Percentiles rank a stretch among this genome's conserved stretches.
phyloP scores from a whole-genome alignment of 164 flowering plant genomes.

The Akebia trifoliata region DNA sequence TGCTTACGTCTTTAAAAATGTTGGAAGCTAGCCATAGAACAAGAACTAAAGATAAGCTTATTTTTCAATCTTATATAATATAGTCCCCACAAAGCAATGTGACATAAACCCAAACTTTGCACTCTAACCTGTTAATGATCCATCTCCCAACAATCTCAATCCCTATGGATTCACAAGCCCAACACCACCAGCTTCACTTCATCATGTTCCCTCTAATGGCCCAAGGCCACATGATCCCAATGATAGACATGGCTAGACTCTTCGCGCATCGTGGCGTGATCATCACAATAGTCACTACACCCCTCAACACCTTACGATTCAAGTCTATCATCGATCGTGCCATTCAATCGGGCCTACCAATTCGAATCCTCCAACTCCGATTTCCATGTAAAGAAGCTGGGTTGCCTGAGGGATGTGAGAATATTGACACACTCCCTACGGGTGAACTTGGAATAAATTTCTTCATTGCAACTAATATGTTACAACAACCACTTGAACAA shows the following conservation, averaged over 20 bases:
- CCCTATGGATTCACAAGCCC: conserved; percentile 8
- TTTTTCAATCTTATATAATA: too few relatives aligned
- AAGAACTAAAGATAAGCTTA: too few relatives aligned
- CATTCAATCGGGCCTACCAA: conserved; percentile 17
- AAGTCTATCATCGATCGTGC: conserved; percentile 17
- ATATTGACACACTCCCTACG: conserved; percentile 33
- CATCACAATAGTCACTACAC: conserved; percentile 52
- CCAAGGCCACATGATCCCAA: conserved; percentile 31
- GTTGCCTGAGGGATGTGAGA: conserved; percentile 53
- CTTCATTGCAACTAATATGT: conserved; percentile 22
- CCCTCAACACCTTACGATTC: conserved; percentile 31
- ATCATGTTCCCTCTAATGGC: conserved; percentile 26
- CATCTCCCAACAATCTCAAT: not conserved
- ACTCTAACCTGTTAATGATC: too few relatives aligned
- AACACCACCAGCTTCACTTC: conserved; percentile 14
- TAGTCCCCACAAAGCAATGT: too few relatives aligned
- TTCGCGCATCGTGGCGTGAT: conserved; percentile 30
- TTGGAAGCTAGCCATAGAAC: too few relatives aligned
- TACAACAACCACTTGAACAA: conserved; percentile 35
- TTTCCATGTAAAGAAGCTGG: conserved; percentile 39
- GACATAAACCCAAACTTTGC: too few relatives aligned
- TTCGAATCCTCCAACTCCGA: conserved; percentile 20
- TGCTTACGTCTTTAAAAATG: too few relatives aligned
- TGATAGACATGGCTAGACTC: conserved; percentile 55
- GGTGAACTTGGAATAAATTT: conserved; percentile 22